Percentiles rank a stretch among this genome's conserved stretches.
Evolutionary conservation across 1,284 basidiomycete species (phyloP).

Genomic region (Ustilago xerochloae): DNA sequence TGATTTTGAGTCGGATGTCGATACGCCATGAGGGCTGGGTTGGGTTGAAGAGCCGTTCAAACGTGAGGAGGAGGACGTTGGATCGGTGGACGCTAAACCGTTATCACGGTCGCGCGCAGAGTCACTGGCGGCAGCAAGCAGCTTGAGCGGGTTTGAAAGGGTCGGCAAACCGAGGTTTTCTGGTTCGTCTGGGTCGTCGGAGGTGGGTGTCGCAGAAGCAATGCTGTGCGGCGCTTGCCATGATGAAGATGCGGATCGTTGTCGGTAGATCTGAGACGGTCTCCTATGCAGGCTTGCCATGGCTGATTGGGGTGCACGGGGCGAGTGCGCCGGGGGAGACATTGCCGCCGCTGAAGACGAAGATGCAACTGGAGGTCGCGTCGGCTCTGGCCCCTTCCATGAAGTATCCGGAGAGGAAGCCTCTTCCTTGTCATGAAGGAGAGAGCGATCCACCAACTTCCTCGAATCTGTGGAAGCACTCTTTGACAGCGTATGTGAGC

Average conservation of each 20-base stretch:
- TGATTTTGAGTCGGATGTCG: not conserved
- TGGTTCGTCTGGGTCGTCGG: conserved; percentile 45
- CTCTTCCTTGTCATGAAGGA: conserved; percentile 1
- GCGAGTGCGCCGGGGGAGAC: conserved; percentile 35
- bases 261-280: conserved; percentile 19
- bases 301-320: not conserved
- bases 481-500: conserved; percentile 5
- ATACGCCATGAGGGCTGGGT: not conserved
- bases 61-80: not conserved
- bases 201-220: conserved; percentile 39
- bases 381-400: conserved; percentile 8
- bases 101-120: conserved; percentile 40
- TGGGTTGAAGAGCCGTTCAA: not conserved
- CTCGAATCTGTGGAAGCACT: conserved; percentile 1
- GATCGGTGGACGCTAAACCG: conserved; percentile 14
- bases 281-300: not conserved
- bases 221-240: conserved; percentile 33
- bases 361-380: conserved; percentile 7
- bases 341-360: conserved; percentile 15
- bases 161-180: conserved; percentile 50
- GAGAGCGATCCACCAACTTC: not conserved
- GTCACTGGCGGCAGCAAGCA: conserved; percentile 48
- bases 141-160: conserved; percentile 48
- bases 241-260: conserved; percentile 25
- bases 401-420: conserved; percentile 16